Base-by-base conservation (phyloP, 768 basidiomycete species). In the Dioszegia hungarica region DNA sequence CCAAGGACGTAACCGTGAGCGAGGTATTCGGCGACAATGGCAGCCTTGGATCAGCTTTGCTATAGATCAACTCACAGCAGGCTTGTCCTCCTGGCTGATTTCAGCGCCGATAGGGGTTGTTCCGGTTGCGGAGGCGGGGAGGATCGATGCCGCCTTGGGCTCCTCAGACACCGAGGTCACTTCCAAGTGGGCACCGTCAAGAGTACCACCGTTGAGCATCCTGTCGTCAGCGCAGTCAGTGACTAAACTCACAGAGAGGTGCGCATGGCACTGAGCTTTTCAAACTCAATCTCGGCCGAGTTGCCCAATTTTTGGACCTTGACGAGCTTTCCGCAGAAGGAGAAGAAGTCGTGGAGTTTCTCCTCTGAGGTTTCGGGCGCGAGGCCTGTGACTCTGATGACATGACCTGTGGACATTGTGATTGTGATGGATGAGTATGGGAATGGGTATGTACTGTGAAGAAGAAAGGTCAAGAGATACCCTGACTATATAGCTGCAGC, bases 11-110 rank as follows among this genome's bases (percentile, higher is more conserved):
- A 97, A 1, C 94, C 95, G 69, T 83, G 85, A 1, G 94, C 90
- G 41, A 99, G 83, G 76, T 93, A 90, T 75, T 97, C 94, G 27
- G 94, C 93, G 25, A 88, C 87, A 68, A 95, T 90, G 84, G 71
- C 59, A 56, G 60, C 56, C 72, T 73, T n/a, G 44, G 24, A 54
- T 27, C 6, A 33, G 19, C 24, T 29, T 9, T 29, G 28, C 14
- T 14, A 12, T n/a, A 33, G 19, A 2, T 14, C 17, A 24, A 52
- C 71, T 50, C 29, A 72, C 73, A 57, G 64, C 70, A 20, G 94
- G 94, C 79, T 99, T 99, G 77, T 94, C 91, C 36, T 85, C 82
- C 78, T 95, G 92, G 15, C 87, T 84, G 67, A 88, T 80, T 33
- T 59, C 57, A 14, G 73, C 66, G 15, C 71, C 71, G 41, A 73